A percentile compares a stretch with the other conserved stretches of the same genome.
phyloP scores from a whole-genome alignment of 805 yeast genomes.

The Lipomyces sp. region DNA sequence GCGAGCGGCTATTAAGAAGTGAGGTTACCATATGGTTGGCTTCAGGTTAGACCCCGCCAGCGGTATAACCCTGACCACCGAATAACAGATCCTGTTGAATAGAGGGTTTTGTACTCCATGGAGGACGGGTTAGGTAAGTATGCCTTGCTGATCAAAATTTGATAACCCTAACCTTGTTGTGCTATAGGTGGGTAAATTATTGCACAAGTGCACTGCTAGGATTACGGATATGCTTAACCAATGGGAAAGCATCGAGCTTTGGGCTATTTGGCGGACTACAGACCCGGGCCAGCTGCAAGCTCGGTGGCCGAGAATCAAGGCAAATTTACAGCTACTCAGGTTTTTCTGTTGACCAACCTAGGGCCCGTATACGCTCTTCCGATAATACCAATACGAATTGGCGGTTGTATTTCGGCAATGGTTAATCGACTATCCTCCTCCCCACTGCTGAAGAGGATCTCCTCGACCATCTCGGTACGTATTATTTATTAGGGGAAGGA shows the following conservation, averaged over 20 bases:
- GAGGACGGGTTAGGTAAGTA: too few relatives aligned
- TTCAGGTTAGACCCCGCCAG: too few relatives aligned
- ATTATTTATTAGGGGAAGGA: background rate
- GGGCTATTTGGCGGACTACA: background rate
- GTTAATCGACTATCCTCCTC: conserved; percentile 32
- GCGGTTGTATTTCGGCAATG: conserved; percentile 25
- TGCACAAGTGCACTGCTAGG: background rate
- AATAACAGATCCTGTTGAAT: background rate
- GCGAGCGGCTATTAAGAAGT: too few relatives aligned
- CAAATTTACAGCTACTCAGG: background rate
- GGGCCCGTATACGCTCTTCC: background rate
- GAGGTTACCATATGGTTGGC: too few relatives aligned
- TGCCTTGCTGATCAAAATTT: too few relatives aligned
- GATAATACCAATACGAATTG: background rate
- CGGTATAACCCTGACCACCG: background rate
- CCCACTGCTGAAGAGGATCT: conserved; percentile 27
- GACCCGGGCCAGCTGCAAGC: background rate
- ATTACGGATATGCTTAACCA: background rate
- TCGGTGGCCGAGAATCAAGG: background rate
- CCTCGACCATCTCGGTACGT: conserved; percentile 32
- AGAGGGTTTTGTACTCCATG: background rate
- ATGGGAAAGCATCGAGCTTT: background rate
- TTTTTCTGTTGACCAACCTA: background rate
- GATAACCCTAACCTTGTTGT: too few relatives aligned
- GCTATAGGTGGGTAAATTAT: background rate